phyloP scores from a whole-genome alignment of 2,329 filamentous ascomycete genomes.

The Fusarium gaditjirri region DNA sequence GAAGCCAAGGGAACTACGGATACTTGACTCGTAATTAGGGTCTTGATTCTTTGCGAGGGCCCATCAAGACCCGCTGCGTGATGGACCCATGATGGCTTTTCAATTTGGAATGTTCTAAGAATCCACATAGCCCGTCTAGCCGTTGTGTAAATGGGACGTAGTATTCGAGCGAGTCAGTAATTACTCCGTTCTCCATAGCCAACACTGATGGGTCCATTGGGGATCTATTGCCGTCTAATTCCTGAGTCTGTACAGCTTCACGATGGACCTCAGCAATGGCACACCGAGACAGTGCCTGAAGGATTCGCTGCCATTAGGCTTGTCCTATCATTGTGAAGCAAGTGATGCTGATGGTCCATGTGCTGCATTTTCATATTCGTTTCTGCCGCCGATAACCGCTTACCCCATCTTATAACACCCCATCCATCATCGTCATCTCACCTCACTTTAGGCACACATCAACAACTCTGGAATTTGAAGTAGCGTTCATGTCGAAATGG shows the following conservation, averaged over 20 bases:
- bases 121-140: neutral
- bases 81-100: neutral
- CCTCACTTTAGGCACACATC: neutral
- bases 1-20: neutral
- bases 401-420: neutral
- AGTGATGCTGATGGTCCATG: conserved; percentile 4
- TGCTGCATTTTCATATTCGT: conserved; percentile 3
- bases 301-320: neutral
- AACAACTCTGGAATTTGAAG: conserved; percentile 11
- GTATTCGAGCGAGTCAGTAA: neutral
- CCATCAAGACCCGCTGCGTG: neutral
- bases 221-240: neutral
- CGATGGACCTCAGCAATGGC: no score
- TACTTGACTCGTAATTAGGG: neutral
- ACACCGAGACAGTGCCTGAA: neutral
- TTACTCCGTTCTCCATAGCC: neutral
- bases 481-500: conserved; percentile 50
- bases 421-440: conserved; percentile 12
- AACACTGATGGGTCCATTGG: no score
- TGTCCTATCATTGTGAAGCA: neutral
- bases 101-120: neutral
- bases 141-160: neutral
- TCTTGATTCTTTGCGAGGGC: neutral
- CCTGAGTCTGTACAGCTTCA: neutral
- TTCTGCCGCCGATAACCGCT: conserved; percentile 26